Conservation (phyloP, 2,329 filamentous ascomycete species). For the Leptoxyphium fumago region DNA sequence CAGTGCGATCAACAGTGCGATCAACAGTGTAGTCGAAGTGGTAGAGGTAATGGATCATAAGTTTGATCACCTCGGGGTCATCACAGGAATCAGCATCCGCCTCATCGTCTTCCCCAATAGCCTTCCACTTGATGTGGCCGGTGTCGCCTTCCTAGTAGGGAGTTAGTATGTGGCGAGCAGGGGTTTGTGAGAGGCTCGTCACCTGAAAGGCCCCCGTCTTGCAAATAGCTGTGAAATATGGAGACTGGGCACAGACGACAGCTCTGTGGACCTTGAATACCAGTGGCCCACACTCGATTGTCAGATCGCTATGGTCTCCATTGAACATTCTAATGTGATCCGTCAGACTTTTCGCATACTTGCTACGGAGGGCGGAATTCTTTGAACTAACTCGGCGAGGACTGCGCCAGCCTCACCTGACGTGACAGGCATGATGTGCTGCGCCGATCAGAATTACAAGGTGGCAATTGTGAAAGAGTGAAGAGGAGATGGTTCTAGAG, state of each 20-base stretch:
- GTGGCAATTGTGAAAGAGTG: neutral
- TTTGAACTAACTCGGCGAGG: no score
- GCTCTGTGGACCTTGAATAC: conserved; percentile 28
- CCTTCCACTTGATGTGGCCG: conserved; percentile 7
- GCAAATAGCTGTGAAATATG: conserved; percentile 17
- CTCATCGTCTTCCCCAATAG: conserved; percentile 3
- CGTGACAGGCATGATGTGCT: no score
- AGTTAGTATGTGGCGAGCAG: neutral
- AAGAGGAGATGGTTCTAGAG: neutral
- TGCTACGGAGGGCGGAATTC: no score
- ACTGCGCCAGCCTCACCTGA: no score
- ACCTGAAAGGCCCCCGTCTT: conserved; percentile 6
- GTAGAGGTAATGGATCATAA: conserved; percentile 17
- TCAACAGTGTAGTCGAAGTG: conserved; percentile 10
- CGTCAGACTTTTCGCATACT: no score
- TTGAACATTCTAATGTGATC: no score
- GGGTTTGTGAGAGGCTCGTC: neutral
- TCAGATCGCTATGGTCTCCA: conserved; percentile 23
- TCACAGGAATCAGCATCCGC: conserved; percentile 7
- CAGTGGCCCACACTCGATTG: conserved; percentile 25
- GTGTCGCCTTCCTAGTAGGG: conserved; percentile 6
- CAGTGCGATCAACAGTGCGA: neutral
- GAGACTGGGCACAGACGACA: conserved; percentile 26
- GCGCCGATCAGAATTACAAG: no score
- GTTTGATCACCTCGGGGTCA: conserved; percentile 11